Conservation (phyloP, 176 grass and related monocot genomes). For the Metroxylon sagu region DNA sequence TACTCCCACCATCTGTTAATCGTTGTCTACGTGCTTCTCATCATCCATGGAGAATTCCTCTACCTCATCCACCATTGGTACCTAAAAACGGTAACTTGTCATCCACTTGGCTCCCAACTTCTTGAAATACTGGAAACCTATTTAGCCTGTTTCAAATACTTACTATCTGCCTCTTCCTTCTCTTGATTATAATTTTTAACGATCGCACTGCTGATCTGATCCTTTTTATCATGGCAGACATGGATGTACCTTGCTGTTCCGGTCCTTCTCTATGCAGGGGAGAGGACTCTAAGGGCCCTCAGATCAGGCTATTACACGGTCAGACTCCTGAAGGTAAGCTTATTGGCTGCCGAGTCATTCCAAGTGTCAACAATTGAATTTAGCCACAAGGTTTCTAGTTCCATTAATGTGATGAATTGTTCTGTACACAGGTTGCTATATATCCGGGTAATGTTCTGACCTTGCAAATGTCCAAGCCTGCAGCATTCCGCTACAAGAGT, state of each 20-base stretch:
- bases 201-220: too few species aligned
- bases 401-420: not conserved
- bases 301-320: slow-evolving; percentile 91
- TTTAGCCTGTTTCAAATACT: not conserved
- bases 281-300: slow-evolving; percentile 78
- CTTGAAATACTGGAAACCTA: not conserved
- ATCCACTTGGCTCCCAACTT: too few species aligned
- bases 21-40: slow-evolving; percentile 76
- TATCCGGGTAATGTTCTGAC: slow-evolving; percentile 97
- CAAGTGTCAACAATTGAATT: too few species aligned
- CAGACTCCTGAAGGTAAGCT: slow-evolving; percentile 61
- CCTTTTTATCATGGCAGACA: slow-evolving; percentile 46
- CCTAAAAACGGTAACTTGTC: slow-evolving; percentile 55
- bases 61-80: slow-evolving; percentile 84
- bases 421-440: slow-evolving; percentile 66
- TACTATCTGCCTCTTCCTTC: not conserved
- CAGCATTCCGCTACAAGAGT: slow-evolving; percentile 81
- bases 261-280: slow-evolving; percentile 74
- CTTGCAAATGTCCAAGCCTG: slow-evolving; percentile 88
- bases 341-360: too few species aligned
- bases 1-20: slow-evolving; percentile 92
- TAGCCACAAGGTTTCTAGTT: too few species aligned
- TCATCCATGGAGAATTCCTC: slow-evolving; percentile 75
- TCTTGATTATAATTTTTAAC: too few species aligned
- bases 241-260: slow-evolving; percentile 98